Base-by-base conservation (phyloP, 2,329 filamentous ascomycete species). In the Akanthomyces dipterigenus region DNA sequence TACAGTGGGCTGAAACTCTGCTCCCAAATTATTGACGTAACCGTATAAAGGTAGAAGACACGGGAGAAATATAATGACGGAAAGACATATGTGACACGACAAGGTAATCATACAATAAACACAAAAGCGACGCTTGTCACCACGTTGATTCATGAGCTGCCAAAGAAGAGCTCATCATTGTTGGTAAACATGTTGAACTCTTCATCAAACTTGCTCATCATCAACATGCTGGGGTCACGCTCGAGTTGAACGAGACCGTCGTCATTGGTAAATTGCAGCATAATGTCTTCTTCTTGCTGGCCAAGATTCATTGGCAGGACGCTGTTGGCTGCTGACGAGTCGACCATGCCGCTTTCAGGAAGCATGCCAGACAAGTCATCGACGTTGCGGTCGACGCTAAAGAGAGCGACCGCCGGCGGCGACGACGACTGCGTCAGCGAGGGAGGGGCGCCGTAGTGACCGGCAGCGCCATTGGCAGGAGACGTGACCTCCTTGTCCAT, bases 401-500 rank as follows among this genome's bases (percentile, higher is more conserved):
- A 83, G 70, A 77, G 81, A n/a, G 70, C 67, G 6, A 78, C 73
- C 31, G 80, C 80, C 4, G 83, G 83, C 22, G 83, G 83, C 26
- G 84, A 86, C 16, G 82, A 82, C 24, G 83, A 83, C 63, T 83
- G 79, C n/a, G 83, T 85, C 34, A 87, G 79, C 63, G 82, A 83
- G 1, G 84, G 84, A 5, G 83, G 82, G 3, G 83, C 83, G 70
- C 81, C 82, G 70, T 79, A 82, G 61, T 80, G 78, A 71, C 82
- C 82, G 20, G 72, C 70, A 4, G 72, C 70, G 68, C 79, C 82
- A 72, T 80, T 83, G 40, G 79, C 74, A 1, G 82, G 81, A 11
- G 82, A 82, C 8, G 67, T 68, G 1, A 78, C 73, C 51, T 76
- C 73, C 55, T 66, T 70, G 26, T 77, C 76, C 67, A 75, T 74